phyloP scores from a whole-genome alignment of 768 basidiomycete species.

The Kockovaella imperatae region DNA sequence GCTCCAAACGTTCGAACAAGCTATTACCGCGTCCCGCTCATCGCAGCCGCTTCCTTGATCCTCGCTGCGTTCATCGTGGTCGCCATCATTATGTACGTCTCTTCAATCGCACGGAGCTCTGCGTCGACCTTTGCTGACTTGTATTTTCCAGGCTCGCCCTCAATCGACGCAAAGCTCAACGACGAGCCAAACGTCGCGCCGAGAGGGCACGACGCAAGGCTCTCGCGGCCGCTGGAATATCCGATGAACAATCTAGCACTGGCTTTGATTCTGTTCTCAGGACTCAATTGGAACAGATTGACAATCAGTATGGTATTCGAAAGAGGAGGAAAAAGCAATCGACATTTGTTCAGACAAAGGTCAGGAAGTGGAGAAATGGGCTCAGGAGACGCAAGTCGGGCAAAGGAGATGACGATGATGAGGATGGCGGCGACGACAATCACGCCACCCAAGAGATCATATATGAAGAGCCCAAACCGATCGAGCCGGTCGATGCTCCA shows the following conservation, averaged over 20 bases:
- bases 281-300: conserved; percentile 28
- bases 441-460: not conserved
- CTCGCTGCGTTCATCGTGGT: conserved; percentile 33
- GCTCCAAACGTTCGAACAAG: conserved; percentile 29
- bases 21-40: conserved; percentile 40
- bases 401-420: conserved; percentile 7
- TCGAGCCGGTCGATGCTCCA: conserved; percentile 7
- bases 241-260: no score
- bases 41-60: conserved; percentile 36
- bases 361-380: conserved; percentile 25
- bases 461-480: conserved; percentile 12
- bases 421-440: conserved; percentile 5
- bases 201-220: conserved; percentile 29
- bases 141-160: conserved; percentile 27
- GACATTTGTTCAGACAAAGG: conserved; percentile 21
- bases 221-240: conserved; percentile 27
- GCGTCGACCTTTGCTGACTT: not conserved
- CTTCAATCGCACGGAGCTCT: not conserved
- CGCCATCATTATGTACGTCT: conserved; percentile 28
- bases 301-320: conserved; percentile 21
- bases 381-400: conserved; percentile 10
- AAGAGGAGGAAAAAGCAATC: conserved; percentile 13
- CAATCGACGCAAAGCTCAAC: conserved; percentile 30
- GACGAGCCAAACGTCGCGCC: conserved; percentile 30
- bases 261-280: conserved; percentile 21